Conservation (phyloP, 495 filamentous ascomycete genomes). For the Penicillium lividum region DNA sequence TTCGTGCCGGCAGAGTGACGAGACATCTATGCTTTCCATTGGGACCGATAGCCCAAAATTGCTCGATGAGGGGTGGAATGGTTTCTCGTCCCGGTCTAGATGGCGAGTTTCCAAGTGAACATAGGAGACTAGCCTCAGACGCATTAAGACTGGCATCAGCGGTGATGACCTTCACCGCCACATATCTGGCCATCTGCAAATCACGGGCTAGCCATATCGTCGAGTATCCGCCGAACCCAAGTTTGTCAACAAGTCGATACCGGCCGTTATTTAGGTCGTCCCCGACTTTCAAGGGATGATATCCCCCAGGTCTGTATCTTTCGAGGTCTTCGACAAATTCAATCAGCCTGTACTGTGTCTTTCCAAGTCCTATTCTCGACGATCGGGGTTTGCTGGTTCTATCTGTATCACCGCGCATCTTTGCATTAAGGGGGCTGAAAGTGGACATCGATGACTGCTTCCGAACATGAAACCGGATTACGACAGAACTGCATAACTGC, state of each 20-base stretch:
- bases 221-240: constrained; percentile 45
- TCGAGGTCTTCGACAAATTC: constrained; percentile 29
- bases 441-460: constrained; percentile 16
- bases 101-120: constrained; percentile 12
- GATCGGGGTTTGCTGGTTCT: constrained; percentile 12
- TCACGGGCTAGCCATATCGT: constrained; percentile 48
- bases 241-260: constrained; percentile 43
- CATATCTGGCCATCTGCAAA: constrained; percentile 15
- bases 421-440: constrained; percentile 3
- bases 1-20: constrained; percentile 32
- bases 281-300: constrained; percentile 41
- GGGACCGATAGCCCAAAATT: constrained; percentile 35
- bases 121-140: constrained; percentile 14
- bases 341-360: constrained; percentile 16
- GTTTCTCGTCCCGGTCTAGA: constrained; percentile 16
- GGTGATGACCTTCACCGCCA: constrained; percentile 23
- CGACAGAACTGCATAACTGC: constrained; percentile 9
- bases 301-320: constrained; percentile 43
- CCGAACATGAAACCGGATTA: constrained; percentile 9
- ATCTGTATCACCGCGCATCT: constrained; percentile 12
- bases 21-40: constrained; percentile 48
- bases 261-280: constrained; percentile 33
- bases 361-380: constrained; percentile 6
- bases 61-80: constrained; percentile 36
- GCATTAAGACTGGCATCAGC: constrained; percentile 22